Percentiles rank a stretch among this genome's conserved stretches.
Conservation (phyloP, 2,329 filamentous ascomycete species). For the Onygenales sp. region DNA sequence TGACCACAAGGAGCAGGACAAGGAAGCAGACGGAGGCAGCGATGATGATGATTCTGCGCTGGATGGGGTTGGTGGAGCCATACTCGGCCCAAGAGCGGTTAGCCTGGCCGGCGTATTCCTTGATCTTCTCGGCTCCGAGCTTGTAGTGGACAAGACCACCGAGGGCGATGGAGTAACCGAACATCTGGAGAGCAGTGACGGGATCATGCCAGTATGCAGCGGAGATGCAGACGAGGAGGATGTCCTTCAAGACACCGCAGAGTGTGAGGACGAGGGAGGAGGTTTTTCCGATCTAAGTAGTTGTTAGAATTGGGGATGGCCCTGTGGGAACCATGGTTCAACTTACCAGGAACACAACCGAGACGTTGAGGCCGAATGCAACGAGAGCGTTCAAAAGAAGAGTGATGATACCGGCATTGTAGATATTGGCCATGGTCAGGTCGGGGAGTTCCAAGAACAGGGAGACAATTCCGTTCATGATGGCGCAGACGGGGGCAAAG, state of each 20-base stretch:
- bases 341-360: conserved; percentile 75
- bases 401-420: conserved; percentile 54
- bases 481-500: conserved; percentile 73
- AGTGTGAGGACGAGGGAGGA: conserved; percentile 79
- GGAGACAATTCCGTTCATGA: conserved; percentile 67
- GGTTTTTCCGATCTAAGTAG: conserved; percentile 68
- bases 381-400: conserved; percentile 66
- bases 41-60: conserved; percentile 69
- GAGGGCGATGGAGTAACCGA: conserved; percentile 68
- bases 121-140: conserved; percentile 67
- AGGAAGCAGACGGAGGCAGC: conserved; percentile 5
- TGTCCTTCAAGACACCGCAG: conserved; percentile 79
- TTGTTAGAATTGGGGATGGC: background rate
- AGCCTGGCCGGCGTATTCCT: conserved; percentile 64
- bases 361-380: conserved; percentile 72
- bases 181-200: conserved; percentile 60
- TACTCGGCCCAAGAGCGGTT: conserved; percentile 79
- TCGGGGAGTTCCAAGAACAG: conserved; percentile 58
- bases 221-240: conserved; percentile 67
- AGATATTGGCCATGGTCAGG: conserved; percentile 58
- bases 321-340: background rate
- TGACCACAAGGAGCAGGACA: conserved; percentile 7
- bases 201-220: conserved; percentile 70
- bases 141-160: conserved; percentile 59
- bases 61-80: conserved; percentile 63